Conservation (phyloP, 2,329 filamentous ascomycete genomes). For the Dothiorella sarmentorum region DNA sequence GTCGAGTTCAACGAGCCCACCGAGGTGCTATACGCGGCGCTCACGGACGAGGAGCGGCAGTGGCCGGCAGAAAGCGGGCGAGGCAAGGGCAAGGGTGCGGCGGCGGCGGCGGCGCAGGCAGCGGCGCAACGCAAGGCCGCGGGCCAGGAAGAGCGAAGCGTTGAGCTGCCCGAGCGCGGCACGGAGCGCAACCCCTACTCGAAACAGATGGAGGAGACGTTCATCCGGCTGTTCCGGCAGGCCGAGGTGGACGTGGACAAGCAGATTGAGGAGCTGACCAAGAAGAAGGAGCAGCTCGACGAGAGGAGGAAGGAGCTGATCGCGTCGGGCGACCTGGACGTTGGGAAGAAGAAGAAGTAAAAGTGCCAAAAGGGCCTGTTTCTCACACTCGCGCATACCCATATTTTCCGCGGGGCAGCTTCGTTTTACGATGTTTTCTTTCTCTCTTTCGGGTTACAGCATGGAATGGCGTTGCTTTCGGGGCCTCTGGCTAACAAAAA, state of each 20-base stretch:
- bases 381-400: no score
- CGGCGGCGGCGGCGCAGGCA: conserved; percentile 8
- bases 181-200: conserved; percentile 15
- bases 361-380: neutral
- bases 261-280: conserved; percentile 15
- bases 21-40: conserved; percentile 81
- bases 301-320: conserved; percentile 6
- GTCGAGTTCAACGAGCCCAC: conserved; percentile 97
- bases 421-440: neutral
- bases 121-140: neutral
- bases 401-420: neutral
- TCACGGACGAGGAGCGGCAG: conserved; percentile 67
- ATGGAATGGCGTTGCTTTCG: no score
- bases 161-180: conserved; percentile 16
- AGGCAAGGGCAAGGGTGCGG: conserved; percentile 47
- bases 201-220: conserved; percentile 18
- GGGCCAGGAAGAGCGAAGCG: conserved; percentile 10
- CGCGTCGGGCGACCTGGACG: conserved; percentile 12
- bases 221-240: conserved; percentile 15
- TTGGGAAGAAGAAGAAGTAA: conserved; percentile 17
- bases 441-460: no score
- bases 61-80: conserved; percentile 46
- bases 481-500: no score
- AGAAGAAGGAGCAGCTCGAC: conserved; percentile 12
- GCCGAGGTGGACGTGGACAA: conserved; percentile 18